Evolutionary conservation across 2,329 filamentous ascomycete species (phyloP).

Genomic region (Stachybotrys echinatus): DNA sequence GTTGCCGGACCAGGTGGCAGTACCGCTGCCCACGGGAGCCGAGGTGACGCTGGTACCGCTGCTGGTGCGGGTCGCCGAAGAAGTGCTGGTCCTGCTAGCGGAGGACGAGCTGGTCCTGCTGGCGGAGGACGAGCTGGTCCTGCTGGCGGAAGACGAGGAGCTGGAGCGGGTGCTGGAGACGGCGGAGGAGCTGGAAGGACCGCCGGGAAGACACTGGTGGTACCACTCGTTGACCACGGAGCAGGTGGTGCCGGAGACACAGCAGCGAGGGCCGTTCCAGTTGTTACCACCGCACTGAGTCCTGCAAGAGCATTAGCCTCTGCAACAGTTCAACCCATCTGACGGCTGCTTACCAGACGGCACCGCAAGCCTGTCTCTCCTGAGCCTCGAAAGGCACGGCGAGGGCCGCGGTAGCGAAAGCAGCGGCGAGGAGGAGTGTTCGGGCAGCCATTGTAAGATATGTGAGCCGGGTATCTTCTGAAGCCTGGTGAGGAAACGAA

Average conservation of each 20-base stretch:
- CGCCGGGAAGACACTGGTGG: conserved; percentile 26
- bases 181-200: conserved; percentile 7
- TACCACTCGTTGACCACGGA: conserved; percentile 27
- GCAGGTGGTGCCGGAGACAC: conserved; percentile 31
- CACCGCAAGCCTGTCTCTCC: conserved; percentile 28
- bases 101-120: conserved; percentile 1
- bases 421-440: conserved; percentile 4
- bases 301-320: conserved; percentile 13
- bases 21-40: conserved; percentile 23
- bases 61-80: conserved; percentile 11
- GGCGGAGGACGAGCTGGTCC: conserved; percentile 15
- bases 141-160: conserved; percentile 17
- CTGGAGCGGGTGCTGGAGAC: conserved; percentile 12
- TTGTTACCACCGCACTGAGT: conserved; percentile 40
- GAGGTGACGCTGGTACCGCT: conserved; percentile 15
- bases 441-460: conserved; percentile 1
- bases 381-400: conserved; percentile 31
- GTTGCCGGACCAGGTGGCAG: conserved; percentile 46
- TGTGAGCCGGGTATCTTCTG: neutral
- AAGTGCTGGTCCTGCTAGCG: neutral
- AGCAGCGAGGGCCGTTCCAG: conserved; percentile 40
- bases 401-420: conserved; percentile 21
- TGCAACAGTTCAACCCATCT: neutral
- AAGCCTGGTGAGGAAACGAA: neutral
- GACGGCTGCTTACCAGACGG: conserved; percentile 21